Percentiles rank a stretch among this genome's conserved stretches.
phyloP scores from a whole-genome alignment of 306 rosid genomes.

The Trichosanthes truncata region DNA sequence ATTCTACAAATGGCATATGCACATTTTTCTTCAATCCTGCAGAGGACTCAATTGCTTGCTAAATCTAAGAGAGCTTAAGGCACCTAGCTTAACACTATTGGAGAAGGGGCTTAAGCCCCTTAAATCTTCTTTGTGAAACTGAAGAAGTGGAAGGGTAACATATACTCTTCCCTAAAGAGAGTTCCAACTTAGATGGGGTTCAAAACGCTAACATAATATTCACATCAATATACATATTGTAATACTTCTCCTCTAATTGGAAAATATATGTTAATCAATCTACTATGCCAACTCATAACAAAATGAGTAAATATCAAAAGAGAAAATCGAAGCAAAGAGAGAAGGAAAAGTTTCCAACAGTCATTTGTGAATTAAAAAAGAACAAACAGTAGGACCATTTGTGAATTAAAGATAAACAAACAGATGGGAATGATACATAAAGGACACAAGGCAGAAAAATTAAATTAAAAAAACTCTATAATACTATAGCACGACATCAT shows the following conservation, averaged over 20 bases:
- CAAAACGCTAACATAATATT: background rate
- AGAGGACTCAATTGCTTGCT: background rate
- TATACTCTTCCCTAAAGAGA: background rate
- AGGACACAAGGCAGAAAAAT: background rate
- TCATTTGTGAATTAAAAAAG: background rate
- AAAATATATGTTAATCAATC: background rate
- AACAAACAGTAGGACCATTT: background rate
- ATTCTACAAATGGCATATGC: too few species aligned
- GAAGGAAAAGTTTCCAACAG: background rate
- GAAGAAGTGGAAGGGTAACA: background rate
- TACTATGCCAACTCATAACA: background rate
- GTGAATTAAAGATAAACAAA: background rate
- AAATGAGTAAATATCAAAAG: background rate
- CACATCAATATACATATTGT: background rate
- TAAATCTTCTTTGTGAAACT: background rate
- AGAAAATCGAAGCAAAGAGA: background rate
- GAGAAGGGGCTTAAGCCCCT: background rate
- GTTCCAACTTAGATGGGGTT: background rate
- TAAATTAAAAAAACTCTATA: background rate
- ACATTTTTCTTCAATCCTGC: too few species aligned
- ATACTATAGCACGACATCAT: background rate
- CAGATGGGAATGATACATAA: background rate
- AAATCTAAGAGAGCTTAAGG: background rate
- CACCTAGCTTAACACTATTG: background rate
- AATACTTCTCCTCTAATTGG: background rate